These are phyloP conservation scores for Pezicula neosporulosa DNA, from an alignment of 2,329 filamentous ascomycete species.

Conservation along the genomic window DNA sequence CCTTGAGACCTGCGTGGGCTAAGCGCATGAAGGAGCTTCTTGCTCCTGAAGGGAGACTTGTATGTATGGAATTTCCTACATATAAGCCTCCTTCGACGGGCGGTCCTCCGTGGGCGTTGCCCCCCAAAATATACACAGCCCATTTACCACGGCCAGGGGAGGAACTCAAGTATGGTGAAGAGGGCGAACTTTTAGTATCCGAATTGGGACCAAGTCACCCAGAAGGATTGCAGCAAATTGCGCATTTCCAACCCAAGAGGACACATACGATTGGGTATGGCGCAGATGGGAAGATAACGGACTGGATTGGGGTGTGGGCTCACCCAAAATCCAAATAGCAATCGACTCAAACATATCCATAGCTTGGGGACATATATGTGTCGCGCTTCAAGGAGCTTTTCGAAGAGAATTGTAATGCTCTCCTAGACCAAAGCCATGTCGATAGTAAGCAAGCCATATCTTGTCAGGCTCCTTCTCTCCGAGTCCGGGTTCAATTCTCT, in stretches of 20 bases:
- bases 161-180: constrained; percentile 57
- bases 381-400: constrained; percentile 27
- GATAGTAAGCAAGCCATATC: constrained; percentile 91
- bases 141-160: constrained; percentile 69
- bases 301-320: constrained; percentile 54
- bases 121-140: constrained; percentile 66
- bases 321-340: constrained; percentile 14
- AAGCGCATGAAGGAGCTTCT: constrained; percentile 48
- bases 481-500: constrained; percentile 61
- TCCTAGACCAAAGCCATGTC: constrained; percentile 88
- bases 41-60: constrained; percentile 43
- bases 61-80: constrained; percentile 76
- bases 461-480: constrained; percentile 44
- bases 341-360: not conserved
- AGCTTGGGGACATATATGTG: not conserved
- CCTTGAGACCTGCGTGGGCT: constrained; percentile 50
- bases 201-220: constrained; percentile 40
- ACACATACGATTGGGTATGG: constrained; percentile 46
- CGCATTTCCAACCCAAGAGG: constrained; percentile 45
- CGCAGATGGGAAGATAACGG: constrained; percentile 42
- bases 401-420: constrained; percentile 95
- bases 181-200: constrained; percentile 44
- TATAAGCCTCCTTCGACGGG: constrained; percentile 60
- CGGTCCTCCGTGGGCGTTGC: constrained; percentile 72
- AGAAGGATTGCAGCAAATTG: constrained; percentile 37